Percentiles rank a stretch among this genome's conserved stretches.
phyloP scores from a whole-genome alignment of 208 protist genomes.

The Plasmodiophora brassicae region DNA sequence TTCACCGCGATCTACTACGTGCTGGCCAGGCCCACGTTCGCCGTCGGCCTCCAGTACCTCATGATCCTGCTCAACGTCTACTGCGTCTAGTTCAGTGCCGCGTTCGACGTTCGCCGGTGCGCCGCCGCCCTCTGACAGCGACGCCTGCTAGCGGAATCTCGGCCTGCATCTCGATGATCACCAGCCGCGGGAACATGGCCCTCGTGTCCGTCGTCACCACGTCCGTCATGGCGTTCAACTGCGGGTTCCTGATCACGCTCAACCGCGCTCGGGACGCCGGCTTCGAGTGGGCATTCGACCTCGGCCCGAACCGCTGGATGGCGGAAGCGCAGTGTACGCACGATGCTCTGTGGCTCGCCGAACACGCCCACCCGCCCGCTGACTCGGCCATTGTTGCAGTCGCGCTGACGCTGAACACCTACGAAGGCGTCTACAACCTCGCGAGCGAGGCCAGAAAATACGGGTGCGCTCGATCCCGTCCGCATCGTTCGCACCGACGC shows the following conservation, averaged over 20 bases:
- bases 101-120: neutral
- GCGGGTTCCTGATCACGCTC: too few species aligned
- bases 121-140: neutral
- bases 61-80: neutral
- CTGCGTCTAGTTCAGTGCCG: neutral
- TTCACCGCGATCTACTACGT: neutral
- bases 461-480: neutral
- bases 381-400: neutral
- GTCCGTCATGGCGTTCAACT: too few species aligned
- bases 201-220: neutral
- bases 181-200: neutral
- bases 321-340: neutral
- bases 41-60: neutral
- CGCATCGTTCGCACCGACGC: neutral
- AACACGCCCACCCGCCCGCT: too few species aligned
- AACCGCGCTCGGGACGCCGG: neutral
- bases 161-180: neutral
- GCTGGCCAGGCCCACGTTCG: neutral
- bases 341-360: neutral
- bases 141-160: neutral
- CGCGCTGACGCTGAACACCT: neutral
- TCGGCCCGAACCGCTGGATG: neutral
- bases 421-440: neutral
- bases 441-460: neutral
- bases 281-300: neutral